A percentile compares a stretch with the other conserved stretches of the same genome.
Conservation (phyloP, 2,329 filamentous ascomycete species). For the Calonectria pauciramosa region DNA sequence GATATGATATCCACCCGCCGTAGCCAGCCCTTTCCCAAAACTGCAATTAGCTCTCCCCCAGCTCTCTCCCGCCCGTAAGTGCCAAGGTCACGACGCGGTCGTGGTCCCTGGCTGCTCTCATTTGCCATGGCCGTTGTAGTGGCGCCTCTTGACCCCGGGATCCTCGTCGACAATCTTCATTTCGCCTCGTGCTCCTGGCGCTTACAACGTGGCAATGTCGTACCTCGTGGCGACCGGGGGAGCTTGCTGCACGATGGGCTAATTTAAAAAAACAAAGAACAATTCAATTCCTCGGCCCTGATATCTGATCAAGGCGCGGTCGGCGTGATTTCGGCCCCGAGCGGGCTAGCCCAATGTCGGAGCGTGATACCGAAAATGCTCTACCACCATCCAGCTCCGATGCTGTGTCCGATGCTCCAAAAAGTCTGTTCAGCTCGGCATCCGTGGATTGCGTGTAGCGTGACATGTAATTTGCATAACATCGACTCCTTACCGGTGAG, state of each 20-base stretch:
- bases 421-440: background rate
- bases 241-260: background rate
- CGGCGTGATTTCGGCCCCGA: conserved; percentile 2
- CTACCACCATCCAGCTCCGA: background rate
- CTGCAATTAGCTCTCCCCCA: conserved; percentile 36
- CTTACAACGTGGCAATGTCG: conserved; percentile 3
- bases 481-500: background rate
- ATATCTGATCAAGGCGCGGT: background rate
- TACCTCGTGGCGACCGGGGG: background rate
- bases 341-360: background rate
- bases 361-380: background rate
- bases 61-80: background rate
- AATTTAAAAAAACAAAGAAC: background rate
- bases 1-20: conserved; percentile 34
- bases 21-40: conserved; percentile 35
- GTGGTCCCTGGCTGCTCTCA: background rate
- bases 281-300: background rate
- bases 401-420: background rate
- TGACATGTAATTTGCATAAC: background rate
- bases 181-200: conserved; percentile 4
- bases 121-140: conserved; percentile 9
- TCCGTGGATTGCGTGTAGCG: background rate
- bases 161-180: conserved; percentile 7
- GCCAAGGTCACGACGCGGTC: background rate
- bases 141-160: background rate